Conservation (phyloP, 2,329 filamentous ascomycete species). For the Pseudonectria foliicola region DNA sequence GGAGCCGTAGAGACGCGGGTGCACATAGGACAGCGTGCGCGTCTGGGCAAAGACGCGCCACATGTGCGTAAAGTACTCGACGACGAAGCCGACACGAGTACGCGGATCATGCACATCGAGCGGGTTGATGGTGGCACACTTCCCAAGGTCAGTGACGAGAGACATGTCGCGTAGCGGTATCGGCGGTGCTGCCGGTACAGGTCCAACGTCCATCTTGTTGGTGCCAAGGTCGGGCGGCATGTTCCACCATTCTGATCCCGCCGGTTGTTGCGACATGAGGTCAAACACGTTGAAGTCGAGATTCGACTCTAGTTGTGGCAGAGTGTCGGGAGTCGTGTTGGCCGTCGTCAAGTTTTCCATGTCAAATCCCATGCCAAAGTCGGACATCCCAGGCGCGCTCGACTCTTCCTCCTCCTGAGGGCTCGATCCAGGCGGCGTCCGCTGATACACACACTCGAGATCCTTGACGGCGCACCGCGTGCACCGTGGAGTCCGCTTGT, state of each 20-base stretch:
- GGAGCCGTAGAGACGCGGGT: constrained; percentile 34
- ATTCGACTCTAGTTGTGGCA: constrained; percentile 19
- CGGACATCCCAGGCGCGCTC: constrained; percentile 17
- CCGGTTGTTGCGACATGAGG: constrained; percentile 21
- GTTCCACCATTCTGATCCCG: constrained; percentile 20
- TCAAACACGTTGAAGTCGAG: constrained; percentile 31
- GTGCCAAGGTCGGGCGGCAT: constrained; percentile 14
- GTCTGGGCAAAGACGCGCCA: constrained; percentile 29
- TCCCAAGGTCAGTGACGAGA: constrained; percentile 14
- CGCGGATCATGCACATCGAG: constrained; percentile 30
- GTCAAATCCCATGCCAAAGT: constrained; percentile 32
- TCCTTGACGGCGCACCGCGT: constrained; percentile 36
- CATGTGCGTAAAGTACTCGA: constrained; percentile 26
- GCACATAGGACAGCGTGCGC: constrained; percentile 34
- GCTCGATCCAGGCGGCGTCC: constrained; percentile 21
- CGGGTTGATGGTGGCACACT: constrained; percentile 22
- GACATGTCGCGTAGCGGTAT: constrained; percentile 25
- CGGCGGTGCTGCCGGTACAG: constrained; percentile 18
- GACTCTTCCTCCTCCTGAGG: constrained; percentile 8
- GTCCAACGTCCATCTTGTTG: constrained; percentile 26
- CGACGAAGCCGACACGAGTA: constrained; percentile 28
- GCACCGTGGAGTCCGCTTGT: constrained; percentile 37
- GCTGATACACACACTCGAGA: constrained; percentile 36
- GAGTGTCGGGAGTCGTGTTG: constrained; percentile 13
- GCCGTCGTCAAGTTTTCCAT: constrained; percentile 25